Percentiles rank a stretch among this genome's conserved stretches.
phyloP scores from a whole-genome alignment of 164 flowering plant species.

The Protea cynaroides region DNA sequence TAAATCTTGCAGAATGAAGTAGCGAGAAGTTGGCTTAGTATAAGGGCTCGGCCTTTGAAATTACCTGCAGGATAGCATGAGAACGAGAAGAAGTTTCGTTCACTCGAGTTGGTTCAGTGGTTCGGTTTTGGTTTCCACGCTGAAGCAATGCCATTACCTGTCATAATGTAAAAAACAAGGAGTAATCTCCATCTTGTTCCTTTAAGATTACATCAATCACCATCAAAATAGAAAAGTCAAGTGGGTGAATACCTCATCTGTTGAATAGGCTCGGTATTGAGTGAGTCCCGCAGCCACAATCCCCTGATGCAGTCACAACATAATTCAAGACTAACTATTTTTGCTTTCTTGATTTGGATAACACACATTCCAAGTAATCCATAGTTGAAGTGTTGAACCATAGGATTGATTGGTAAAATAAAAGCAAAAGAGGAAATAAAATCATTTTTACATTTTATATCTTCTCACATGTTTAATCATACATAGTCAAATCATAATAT shows the following conservation, averaged over 20 bases:
- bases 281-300: constrained; percentile 89
- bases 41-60: not conserved
- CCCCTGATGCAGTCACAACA: constrained; percentile 42
- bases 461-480: too few relatives aligned
- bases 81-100: constrained; percentile 96
- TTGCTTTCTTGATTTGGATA: too few relatives aligned
- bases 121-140: constrained; percentile 78
- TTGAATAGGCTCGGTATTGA: constrained; percentile 86
- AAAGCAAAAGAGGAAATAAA: not conserved
- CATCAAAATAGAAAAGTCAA: not conserved
- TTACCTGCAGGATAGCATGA: constrained; percentile 94
- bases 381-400: too few relatives aligned
- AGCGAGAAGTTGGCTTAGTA: not conserved
- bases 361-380: too few relatives aligned
- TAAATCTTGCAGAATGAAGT: not conserved
- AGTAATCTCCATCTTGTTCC: not conserved
- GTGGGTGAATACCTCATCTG: constrained; percentile 57
- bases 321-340: not conserved
- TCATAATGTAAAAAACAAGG: constrained; percentile 3
- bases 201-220: not conserved
- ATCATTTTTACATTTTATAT: too few relatives aligned
- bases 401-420: not conserved
- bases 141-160: constrained; percentile 93
- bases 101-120: constrained; percentile 90
- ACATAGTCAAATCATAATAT: too few relatives aligned